Conservation (phyloP, 1,284 basidiomycete genomes). For the Ustilago trichophora region DNA sequence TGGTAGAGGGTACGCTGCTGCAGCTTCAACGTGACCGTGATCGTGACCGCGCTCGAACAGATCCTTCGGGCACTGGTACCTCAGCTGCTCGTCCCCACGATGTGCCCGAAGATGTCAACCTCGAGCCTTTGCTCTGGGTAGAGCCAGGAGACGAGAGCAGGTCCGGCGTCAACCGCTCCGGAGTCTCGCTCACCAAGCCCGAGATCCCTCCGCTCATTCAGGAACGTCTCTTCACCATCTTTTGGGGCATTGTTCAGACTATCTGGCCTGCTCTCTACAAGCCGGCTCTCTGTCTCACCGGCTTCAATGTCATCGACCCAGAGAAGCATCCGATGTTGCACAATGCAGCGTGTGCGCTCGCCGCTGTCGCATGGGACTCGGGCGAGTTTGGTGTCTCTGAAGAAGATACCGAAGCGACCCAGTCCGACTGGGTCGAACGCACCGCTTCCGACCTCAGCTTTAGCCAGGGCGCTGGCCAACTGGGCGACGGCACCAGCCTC, state of each 20-base stretch:
- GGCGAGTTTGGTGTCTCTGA: slow-evolving; percentile 33
- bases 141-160: slow-evolving; percentile 24
- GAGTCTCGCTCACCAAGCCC: slow-evolving; percentile 35
- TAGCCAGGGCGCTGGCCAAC: slow-evolving; percentile 17
- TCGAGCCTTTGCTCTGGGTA: slow-evolving; percentile 43
- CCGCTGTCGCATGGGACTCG: slow-evolving; percentile 46
- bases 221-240: slow-evolving; percentile 45
- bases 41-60: slow-evolving; percentile 5
- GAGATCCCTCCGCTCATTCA: slow-evolving; percentile 41
- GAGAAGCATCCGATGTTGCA: slow-evolving; percentile 50
- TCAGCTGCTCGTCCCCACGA: neutral
- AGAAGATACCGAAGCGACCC: slow-evolving; percentile 35
- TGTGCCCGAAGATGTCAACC: slow-evolving; percentile 17
- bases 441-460: slow-evolving; percentile 35
- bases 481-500: slow-evolving; percentile 21
- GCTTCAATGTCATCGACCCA: slow-evolving; percentile 35
- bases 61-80: neutral
- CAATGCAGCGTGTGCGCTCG: slow-evolving; percentile 48
- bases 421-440: slow-evolving; percentile 41
- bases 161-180: slow-evolving; percentile 24
- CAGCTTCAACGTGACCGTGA: slow-evolving; percentile 25
- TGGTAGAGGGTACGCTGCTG: slow-evolving; percentile 23
- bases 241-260: slow-evolving; percentile 42
- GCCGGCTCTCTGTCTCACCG: slow-evolving; percentile 23
- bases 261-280: slow-evolving; percentile 54